phyloP scores from a whole-genome alignment of 2,329 filamentous ascomycete genomes.

The Spiromastix sp. region DNA sequence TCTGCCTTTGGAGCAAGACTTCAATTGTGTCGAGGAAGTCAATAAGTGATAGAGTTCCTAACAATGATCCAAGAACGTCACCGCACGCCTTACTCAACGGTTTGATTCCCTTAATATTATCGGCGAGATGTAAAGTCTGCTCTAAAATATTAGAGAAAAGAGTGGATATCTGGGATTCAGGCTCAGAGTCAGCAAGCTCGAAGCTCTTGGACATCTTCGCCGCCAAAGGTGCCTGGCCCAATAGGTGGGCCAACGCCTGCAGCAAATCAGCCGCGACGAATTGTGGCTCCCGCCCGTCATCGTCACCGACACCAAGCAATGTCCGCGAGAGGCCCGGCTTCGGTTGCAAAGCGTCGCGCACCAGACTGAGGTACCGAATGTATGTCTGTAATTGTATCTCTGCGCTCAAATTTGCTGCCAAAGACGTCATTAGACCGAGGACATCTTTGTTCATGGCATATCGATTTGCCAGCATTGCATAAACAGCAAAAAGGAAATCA shows the following conservation, averaged over 20 bases:
- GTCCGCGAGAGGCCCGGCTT: conserved; percentile 64
- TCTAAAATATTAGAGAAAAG: conserved; percentile 61
- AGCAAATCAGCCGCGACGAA: conserved; percentile 34
- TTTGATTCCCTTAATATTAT: conserved; percentile 33
- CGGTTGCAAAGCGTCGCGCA: conserved; percentile 63
- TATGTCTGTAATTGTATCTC: conserved; percentile 69
- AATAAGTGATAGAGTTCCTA: conserved; percentile 72
- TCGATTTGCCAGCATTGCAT: conserved; percentile 83
- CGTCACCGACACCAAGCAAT: conserved; percentile 52
- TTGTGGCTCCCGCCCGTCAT: conserved; percentile 37
- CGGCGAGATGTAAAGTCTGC: conserved; percentile 54
- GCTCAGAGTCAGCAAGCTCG: conserved; percentile 37
- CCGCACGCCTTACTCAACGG: conserved; percentile 39
- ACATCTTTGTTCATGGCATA: conserved; percentile 70
- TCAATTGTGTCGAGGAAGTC: conserved; percentile 88
- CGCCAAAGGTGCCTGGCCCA: conserved; percentile 32
- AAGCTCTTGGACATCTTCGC: conserved; percentile 29
- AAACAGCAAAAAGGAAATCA: conserved; percentile 78
- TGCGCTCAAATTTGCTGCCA: conserved; percentile 63
- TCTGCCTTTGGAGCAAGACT: conserved; percentile 63
- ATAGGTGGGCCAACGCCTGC: conserved; percentile 27
- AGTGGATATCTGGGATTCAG: conserved; percentile 54
- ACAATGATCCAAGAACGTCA: conserved; percentile 64
- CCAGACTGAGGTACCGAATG: conserved; percentile 63
- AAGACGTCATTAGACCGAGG: conserved; percentile 61